Conservation (phyloP, 129 eudicot genomes). For the Flaveria ramosissima region DNA sequence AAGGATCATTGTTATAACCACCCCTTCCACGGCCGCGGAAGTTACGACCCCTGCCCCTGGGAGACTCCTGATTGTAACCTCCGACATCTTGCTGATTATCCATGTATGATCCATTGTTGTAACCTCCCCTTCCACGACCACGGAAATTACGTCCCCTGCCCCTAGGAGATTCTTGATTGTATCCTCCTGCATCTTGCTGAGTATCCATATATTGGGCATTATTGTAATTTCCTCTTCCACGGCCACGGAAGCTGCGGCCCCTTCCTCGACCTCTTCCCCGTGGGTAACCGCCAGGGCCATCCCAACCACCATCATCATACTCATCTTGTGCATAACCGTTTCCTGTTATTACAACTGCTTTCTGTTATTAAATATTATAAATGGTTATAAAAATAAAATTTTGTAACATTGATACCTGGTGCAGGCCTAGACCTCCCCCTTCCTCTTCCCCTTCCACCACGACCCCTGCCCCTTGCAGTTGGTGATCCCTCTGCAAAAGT, state of each 20-base stretch:
- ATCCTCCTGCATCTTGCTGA: slow-evolving; percentile 71
- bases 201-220: slow-evolving; percentile 53
- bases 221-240: slow-evolving; percentile 81
- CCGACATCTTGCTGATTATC: slow-evolving; percentile 66
- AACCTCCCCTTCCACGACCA: slow-evolving; percentile 95
- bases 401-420: slow-evolving; percentile 39
- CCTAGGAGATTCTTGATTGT: slow-evolving; percentile 66
- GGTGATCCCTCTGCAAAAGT: slow-evolving; percentile 82
- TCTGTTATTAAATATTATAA: background rate
- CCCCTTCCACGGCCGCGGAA: slow-evolving; percentile 93
- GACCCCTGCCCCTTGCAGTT: slow-evolving; percentile 87
- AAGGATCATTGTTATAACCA: slow-evolving; percentile 55
- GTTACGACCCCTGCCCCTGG: slow-evolving; percentile 78
- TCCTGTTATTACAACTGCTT: slow-evolving; percentile 38
- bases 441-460: slow-evolving; percentile 89
- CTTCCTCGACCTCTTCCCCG: slow-evolving; percentile 93
- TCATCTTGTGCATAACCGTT: slow-evolving; percentile 65
- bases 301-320: slow-evolving; percentile 94
- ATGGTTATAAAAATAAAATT: background rate
- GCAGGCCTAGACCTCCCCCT: slow-evolving; percentile 57
- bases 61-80: slow-evolving; percentile 72
- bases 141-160: slow-evolving; percentile 80
- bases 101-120: slow-evolving; percentile 57
- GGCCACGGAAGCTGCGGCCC: slow-evolving; percentile 75
- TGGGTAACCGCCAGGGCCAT: slow-evolving; percentile 55